Base-by-base conservation (phyloP, 768 basidiomycete species). In the Aureoboletus auriporus region DNA sequence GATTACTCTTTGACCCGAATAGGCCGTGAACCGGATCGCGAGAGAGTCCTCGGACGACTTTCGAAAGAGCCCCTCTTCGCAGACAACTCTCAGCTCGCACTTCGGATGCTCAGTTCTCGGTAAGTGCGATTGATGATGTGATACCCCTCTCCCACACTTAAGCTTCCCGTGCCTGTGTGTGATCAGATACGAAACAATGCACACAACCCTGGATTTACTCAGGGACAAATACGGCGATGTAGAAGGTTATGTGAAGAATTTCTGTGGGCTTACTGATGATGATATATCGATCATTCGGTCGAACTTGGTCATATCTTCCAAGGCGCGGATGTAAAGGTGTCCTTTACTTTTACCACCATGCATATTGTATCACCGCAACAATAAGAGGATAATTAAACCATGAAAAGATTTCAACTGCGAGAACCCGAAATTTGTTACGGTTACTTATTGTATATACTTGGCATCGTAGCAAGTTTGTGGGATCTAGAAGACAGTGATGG, bases 71-170 rank as follows among this genome's bases (percentile, higher is more conserved):
- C 89, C 0, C 51, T 86, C 11, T 90, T 90, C 54, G 82, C 84
- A 1, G 74, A 81, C 6, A 84, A 89, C 55, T 79, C 75, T 36
- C 79, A 86, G 47, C 86, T 86, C 20, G 86, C 86, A 2, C 69
- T 88, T n/a, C 89, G 87, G 52, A 87, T 90, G 86, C 80, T 91
- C 44, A 80, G 83, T 5, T 89, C 86, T 56, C 77, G 84, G 88
- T 86, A 60, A 44, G 52, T 46, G 28, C 26, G n/a, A 39, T 34
- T 17, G 23, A 31, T 12, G 33, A 3, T 34, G 30, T 23, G 20
- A 23, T 4, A 13, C 5, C 29, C 28, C 7, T 27, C 13, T n/a
- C 39, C 35, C 26, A 16, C 28, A 11, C 9, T 20, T 33, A 23
- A 27, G 8, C 45, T 52, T 33, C 43, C 28, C 27, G 8, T 12